Conservation (phyloP, 2,329 filamentous ascomycete genomes). For the Aspergillus quadrilineatus region DNA sequence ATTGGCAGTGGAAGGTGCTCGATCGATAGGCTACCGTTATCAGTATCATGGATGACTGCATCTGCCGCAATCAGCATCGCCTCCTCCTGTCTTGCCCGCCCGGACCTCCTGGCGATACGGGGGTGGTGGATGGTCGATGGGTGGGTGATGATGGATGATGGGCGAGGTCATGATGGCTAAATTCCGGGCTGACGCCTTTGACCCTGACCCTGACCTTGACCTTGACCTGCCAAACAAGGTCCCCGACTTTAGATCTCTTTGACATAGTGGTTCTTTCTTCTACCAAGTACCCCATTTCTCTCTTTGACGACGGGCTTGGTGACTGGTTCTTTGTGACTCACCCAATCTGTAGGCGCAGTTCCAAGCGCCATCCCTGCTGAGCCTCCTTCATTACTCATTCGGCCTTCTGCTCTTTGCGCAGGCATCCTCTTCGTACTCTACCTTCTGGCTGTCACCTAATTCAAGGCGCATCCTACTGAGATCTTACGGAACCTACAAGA, state of each 20-base stretch:
- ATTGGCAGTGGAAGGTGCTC: not conserved
- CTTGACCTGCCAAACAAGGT: constrained; percentile 4
- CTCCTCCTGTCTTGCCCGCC: constrained; percentile 5
- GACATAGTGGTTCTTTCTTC: not conserved
- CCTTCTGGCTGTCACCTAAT: constrained; percentile 4
- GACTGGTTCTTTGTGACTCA: constrained; percentile 17
- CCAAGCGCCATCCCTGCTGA: not conserved
- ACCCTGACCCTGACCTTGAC: not conserved
- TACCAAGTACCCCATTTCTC: not conserved
- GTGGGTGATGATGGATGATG: not conserved
- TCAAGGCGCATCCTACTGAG: not conserved
- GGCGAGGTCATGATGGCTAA: not conserved
- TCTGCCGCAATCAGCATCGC: constrained; percentile 18
- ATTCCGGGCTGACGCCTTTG: not conserved
- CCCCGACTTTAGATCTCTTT: constrained; percentile 5
- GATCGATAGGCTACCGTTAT: constrained; percentile 9
- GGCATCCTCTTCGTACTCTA: not conserved
- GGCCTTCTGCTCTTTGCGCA: constrained; percentile 1
- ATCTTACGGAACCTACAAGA: not conserved
- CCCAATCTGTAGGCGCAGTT: constrained; percentile 12
- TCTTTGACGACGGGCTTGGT: constrained; percentile 2
- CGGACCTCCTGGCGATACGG: constrained; percentile 9
- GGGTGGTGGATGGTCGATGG: no score
- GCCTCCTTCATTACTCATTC: constrained; percentile 5
- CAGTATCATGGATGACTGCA: constrained; percentile 1